phyloP scores from a whole-genome alignment of 306 rosid genomes.

The Cucumis cinereus region DNA sequence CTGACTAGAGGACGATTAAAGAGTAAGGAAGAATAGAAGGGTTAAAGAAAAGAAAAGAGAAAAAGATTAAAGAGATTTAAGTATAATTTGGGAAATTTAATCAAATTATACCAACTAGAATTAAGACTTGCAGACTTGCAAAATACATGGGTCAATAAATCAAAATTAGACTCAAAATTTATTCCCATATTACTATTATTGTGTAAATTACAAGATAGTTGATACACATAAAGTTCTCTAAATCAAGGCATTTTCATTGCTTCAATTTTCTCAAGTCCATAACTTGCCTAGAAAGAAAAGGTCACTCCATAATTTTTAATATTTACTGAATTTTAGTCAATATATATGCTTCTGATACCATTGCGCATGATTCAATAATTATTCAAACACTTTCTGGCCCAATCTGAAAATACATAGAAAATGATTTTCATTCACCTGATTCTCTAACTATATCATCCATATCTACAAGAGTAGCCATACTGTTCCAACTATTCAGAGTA shows the following conservation, averaged over 20 bases:
- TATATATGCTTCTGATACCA: not conserved
- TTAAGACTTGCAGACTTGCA: too few species aligned
- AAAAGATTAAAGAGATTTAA: too few species aligned
- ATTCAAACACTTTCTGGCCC: not conserved
- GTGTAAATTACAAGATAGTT: too few species aligned
- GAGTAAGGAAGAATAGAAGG: too few species aligned
- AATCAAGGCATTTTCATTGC: not conserved
- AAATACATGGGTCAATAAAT: too few species aligned
- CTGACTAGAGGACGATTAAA: too few species aligned
- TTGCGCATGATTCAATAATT: not conserved
- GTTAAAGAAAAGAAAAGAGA: too few species aligned
- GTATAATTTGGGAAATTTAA: too few species aligned
- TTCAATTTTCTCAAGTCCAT: not conserved
- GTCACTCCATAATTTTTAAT: not conserved
- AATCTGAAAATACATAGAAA: not conserved
- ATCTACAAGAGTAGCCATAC: not conserved
- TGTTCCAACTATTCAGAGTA: not conserved
- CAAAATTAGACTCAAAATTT: too few species aligned
- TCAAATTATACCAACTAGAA: too few species aligned
- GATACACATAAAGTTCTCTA: too few species aligned
- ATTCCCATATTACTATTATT: too few species aligned
- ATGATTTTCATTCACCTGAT: not conserved
- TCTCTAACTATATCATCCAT: not conserved
- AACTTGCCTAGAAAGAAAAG: not conserved
- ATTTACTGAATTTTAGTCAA: not conserved